A percentile compares a stretch with the other conserved stretches of the same genome.
Conservation (phyloP, 345 rosid genomes). For the Populus alba region DNA sequence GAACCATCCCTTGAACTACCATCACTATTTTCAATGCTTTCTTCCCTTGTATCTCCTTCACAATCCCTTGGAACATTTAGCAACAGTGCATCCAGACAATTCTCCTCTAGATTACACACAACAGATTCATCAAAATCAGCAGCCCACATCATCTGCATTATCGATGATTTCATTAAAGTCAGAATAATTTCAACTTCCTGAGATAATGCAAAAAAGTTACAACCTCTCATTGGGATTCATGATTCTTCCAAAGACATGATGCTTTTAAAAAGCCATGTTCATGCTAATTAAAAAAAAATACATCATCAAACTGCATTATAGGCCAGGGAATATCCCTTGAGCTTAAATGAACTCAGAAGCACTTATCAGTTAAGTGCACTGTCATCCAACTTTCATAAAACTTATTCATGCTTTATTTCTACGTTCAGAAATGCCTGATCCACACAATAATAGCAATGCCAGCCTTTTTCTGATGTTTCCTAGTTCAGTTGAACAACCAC, state of each 20-base stretch:
- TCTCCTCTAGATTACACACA: constrained; percentile 51
- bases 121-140: constrained; percentile 78
- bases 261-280: constrained; percentile 1
- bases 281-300: background rate
- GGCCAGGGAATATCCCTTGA: background rate
- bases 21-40: constrained; percentile 38
- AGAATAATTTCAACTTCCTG: background rate
- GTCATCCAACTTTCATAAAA: background rate
- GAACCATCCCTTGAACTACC: constrained; percentile 36
- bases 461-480: background rate
- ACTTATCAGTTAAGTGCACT: background rate
- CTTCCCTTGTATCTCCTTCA: constrained; percentile 44
- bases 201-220: background rate
- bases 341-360: background rate
- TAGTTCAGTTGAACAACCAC: background rate
- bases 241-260: background rate
- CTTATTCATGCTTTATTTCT: background rate
- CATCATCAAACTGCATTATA: background rate
- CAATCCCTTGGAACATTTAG: constrained; percentile 49
- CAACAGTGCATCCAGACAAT: constrained; percentile 69
- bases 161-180: constrained; percentile 11
- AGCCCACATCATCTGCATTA: constrained; percentile 95
- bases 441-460: background rate
- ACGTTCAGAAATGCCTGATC: background rate
- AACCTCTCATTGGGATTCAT: background rate